Evolutionary conservation across 1,284 basidiomycete genomes (phyloP), one percentile per base, ranked within the genome.

Genomic region (Sphaerobolus stellatus): DNA sequence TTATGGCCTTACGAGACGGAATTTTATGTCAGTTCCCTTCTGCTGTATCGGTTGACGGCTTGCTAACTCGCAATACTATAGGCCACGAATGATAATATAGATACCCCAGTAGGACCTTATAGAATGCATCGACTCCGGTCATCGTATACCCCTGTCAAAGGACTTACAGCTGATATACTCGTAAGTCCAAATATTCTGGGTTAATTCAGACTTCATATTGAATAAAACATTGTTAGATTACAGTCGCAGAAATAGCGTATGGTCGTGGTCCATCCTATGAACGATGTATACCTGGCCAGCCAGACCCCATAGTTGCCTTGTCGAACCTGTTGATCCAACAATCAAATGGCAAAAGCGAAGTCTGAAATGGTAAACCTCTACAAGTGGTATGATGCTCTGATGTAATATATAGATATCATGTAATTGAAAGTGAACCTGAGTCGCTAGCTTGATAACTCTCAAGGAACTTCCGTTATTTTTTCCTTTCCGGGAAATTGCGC

Each of bases 111-210:
- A 31, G 71, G 75, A 44, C 71, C 74, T 14, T 92, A 89, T 62
- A 79, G 84, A 27, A 83, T 86, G 76, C 85, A 92, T 69, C 84
- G 91, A 13, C 87, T 94, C 64, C 79, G 88, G 38, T 86, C 85
- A 3, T 75, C 74, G 0, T 84, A 86, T 2, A 91, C 89, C 6
- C 83, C 90, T 0, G 78, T 94, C 59, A 91, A 91, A 65, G 92
- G 92, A 0, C 71, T 94, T 2, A 93, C 90, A 0, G 77, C 90
- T 1, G 90, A 94, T 60, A 87, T 94, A 16, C 71, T 92, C 50
- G 88, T 92, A 62, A 61, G 83, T 14, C 9, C n/a, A 18, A 14
- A 51, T 33, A n/a, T 52, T 2, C 8, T 18, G 27, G 51, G 34
- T 50, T 28, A 34, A 13, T 16, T 25, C 46, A 25, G 16, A 29